Evolutionary conservation across 257 asterid species (phyloP).

Genomic region (Gardenia jasminoides): DNA sequence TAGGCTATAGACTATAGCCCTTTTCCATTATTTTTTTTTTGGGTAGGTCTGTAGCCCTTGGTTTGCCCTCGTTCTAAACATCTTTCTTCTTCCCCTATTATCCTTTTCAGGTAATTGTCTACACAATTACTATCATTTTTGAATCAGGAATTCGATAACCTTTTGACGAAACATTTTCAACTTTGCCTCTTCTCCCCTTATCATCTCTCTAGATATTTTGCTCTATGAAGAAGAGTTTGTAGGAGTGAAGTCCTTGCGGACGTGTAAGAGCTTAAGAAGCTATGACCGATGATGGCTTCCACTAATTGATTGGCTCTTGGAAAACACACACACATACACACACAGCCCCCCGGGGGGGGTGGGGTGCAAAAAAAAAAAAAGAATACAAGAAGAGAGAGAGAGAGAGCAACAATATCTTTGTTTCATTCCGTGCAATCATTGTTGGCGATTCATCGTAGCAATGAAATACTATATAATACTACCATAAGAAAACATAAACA

Average conservation of each 20-base stretch:
- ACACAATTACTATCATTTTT: too few relatives aligned
- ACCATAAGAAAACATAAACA: slow-evolving; percentile 1
- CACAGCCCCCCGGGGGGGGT: slow-evolving; percentile 14
- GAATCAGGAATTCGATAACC: not conserved
- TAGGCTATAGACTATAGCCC: too few relatives aligned
- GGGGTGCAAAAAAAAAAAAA: too few relatives aligned
- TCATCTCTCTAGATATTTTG: too few relatives aligned
- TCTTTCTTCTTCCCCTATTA: not conserved
- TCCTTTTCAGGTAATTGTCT: not conserved
- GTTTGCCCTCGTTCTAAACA: not conserved
- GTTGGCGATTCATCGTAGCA: slow-evolving; percentile 14
- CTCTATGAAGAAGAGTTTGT: not conserved
- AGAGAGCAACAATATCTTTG: slow-evolving; percentile 16
- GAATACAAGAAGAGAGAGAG: too few relatives aligned
- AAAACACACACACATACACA: too few relatives aligned
- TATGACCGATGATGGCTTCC: slow-evolving; percentile 16
- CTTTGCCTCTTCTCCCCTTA: not conserved
- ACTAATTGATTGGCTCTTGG: not conserved
- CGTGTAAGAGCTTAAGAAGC: not conserved
- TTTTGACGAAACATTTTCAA: not conserved
- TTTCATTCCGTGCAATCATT: slow-evolving; percentile 38
- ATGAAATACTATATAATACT: not conserved
- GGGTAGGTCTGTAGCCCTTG: not conserved
- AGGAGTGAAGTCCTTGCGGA: not conserved
- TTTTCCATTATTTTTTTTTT: too few relatives aligned